These are phyloP conservation scores for Auricularia sp. DNA, from an alignment of 768 basidiomycete genomes.

Conservation along the genomic window DNA sequence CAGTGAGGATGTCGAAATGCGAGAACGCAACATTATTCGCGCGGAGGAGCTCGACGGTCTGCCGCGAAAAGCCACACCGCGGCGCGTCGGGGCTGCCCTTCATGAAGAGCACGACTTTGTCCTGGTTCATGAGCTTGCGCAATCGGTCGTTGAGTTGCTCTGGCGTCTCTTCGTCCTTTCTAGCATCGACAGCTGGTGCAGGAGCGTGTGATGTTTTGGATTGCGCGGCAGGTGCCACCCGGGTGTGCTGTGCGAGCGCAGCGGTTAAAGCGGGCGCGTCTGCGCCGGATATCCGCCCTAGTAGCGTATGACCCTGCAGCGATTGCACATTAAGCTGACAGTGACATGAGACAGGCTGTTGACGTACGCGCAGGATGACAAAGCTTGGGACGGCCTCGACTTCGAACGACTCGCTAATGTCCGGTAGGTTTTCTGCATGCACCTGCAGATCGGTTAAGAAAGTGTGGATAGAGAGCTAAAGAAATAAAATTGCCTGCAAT, in stretches of 20 bases:
- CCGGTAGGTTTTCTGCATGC: slow-evolving; percentile 69
- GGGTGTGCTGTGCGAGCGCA: slow-evolving; percentile 50
- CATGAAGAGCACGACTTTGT: slow-evolving; percentile 80
- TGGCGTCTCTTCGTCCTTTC: slow-evolving; percentile 36
- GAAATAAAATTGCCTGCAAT: slow-evolving; percentile 48
- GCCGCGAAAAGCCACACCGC: slow-evolving; percentile 76
- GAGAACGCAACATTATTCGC: slow-evolving; percentile 58
- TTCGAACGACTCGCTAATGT: slow-evolving; percentile 88
- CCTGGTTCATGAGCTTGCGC: slow-evolving; percentile 63
- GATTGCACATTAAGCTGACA: neutral
- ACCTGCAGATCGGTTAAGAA: slow-evolving; percentile 35
- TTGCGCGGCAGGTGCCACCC: slow-evolving; percentile 17
- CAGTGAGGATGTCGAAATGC: slow-evolving; percentile 74
- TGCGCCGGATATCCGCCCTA: slow-evolving; percentile 69
- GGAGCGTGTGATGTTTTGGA: slow-evolving; percentile 14
- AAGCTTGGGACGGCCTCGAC: slow-evolving; percentile 84
- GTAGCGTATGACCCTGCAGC: slow-evolving; percentile 75
- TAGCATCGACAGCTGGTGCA: slow-evolving; percentile 13
- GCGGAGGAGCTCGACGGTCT: slow-evolving; percentile 58
- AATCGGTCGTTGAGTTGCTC: slow-evolving; percentile 64
- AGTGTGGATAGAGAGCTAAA: neutral
- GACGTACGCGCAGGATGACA: slow-evolving; percentile 64
- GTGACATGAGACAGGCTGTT: slow-evolving; percentile 5
- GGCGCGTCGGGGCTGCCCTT: slow-evolving; percentile 73
- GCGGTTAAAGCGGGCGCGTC: slow-evolving; percentile 58